Base-by-base conservation (phyloP, 108 stramenopile species). In the Halocafeteria seosinensis region DNA sequence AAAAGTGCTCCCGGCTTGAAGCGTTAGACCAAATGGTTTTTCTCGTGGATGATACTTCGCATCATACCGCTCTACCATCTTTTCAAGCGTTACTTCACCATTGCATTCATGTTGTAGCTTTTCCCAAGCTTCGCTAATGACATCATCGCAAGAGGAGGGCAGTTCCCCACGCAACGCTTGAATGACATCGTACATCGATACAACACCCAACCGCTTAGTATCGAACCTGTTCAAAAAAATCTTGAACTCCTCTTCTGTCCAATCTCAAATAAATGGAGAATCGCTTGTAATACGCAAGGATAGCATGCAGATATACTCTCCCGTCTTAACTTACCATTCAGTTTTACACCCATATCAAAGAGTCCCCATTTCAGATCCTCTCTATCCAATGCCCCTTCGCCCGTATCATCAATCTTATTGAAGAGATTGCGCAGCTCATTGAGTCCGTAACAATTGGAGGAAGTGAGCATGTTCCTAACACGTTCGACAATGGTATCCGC, bases 281-380 rank as follows among this genome's bases (percentile, higher is more conserved):
- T n/a, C n/a, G n/a, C n/a, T n/a, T n/a, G n/a, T n/a, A n/a, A n/a
- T n/a, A n/a, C n/a, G n/a, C n/a, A n/a, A n/a, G n/a, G n/a, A n/a
- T n/a, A n/a, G n/a, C n/a, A n/a, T n/a, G n/a, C n/a, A n/a, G n/a
- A n/a, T n/a, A n/a, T n/a, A n/a, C n/a, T n/a, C n/a, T n/a, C n/a
- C n/a, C n/a, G n/a, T n/a, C n/a, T n/a, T n/a, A n/a, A n/a, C n/a
- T n/a, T n/a, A n/a, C n/a, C n/a, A n/a, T n/a, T n/a, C 12, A 74
- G 53, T n/a, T 31, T 8, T 33, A 77, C 36, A n/a, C 67, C 67
- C 25, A 61, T 33, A 50, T 77, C 72, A 26, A 50, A 32, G 42
- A 77, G 67, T 37, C 68, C 76, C 50, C 52, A 73, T 50, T 73
- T 73, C 50, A 77, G 62, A 28, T 77, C 76, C 27, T 65, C 64